Base-by-base conservation (phyloP, 169 alveolate genomes). In the Eimeria acervulina region DNA sequence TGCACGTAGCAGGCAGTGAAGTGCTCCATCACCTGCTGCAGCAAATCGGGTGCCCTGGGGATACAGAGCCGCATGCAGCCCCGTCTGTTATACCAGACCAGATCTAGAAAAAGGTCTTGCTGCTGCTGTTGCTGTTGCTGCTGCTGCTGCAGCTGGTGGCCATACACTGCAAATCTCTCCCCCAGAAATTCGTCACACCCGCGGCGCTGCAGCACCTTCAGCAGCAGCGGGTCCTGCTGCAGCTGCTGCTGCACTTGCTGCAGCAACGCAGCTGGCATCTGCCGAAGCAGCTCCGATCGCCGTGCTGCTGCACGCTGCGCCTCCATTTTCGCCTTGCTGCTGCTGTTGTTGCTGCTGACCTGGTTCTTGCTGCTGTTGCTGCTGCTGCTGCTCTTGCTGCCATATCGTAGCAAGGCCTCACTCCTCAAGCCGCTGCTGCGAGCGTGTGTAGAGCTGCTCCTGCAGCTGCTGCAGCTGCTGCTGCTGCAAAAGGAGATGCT, bases 51-150 rank as follows among this genome's bases (percentile, higher is more conserved):
- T 40, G 68, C 68, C 44, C 90, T 80, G 6, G 90, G 90, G 42
- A 80, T 47, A 70, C 90, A 80, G 68, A 80, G 90, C 33, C 90
- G 90, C 90, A 80, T 80, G 90, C 90, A 44, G 90, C 90, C 90
- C 68, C 90, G 7, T 61, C 90, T 31, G 51, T 42, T 80, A 42
- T 80, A 80, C 90, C 90, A 80, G 0, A 80, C 90, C 26, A 80
- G 68, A 26, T 80, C 90, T 1, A 47, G 21, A 42, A 42, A 52
- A 5, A 40, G 68, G 31, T 80, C 42, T 23, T 80, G 90, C 63
- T 26, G 44, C 44, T 80, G 70, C 70, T 47, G 70, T 47, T 47
- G 70, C 68, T 80, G 90, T 42, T 80, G 90, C 70, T 47, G 70
- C 47, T 47, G 70, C 68, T 80, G 90, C 68, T 80, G 90, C 90